Percentiles rank a stretch among this genome's conserved stretches.
phyloP scores from a whole-genome alignment of 345 rosid genomes.

The Litchi chinensis region DNA sequence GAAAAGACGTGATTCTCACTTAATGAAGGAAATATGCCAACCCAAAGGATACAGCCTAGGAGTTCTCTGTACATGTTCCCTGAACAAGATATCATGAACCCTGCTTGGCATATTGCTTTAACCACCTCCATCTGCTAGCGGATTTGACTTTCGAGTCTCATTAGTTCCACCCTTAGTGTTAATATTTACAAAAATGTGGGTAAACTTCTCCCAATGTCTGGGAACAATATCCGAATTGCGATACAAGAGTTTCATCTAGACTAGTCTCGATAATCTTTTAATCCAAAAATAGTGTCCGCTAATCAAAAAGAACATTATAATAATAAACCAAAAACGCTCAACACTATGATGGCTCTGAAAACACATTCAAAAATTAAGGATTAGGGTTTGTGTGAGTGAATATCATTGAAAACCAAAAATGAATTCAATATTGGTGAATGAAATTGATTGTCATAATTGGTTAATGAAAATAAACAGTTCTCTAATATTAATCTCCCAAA shows the following conservation, averaged over 20 bases:
- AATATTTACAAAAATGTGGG: too few relatives aligned
- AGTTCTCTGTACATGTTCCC: slow-evolving; percentile 56
- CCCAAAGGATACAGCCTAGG: slow-evolving; percentile 57
- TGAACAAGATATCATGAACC: slow-evolving; percentile 33
- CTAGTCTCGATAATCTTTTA: too few relatives aligned
- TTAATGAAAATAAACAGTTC: not conserved
- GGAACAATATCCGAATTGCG: too few relatives aligned
- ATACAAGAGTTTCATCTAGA: too few relatives aligned
- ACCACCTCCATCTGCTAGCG: too few relatives aligned
- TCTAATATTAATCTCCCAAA: not conserved
- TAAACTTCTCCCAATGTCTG: too few relatives aligned
- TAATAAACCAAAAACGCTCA: slow-evolving; percentile 3
- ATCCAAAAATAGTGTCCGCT: too few relatives aligned
- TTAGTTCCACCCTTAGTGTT: too few relatives aligned
- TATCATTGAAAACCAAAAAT: not conserved
- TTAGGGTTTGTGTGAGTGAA: not conserved
- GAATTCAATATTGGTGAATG: not conserved
- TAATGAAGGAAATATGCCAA: slow-evolving; percentile 89
- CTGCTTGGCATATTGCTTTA: not conserved
- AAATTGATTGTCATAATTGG: not conserved
- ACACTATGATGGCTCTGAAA: not conserved
- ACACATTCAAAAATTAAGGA: not conserved
- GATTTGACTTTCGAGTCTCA: too few relatives aligned
- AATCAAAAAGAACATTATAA: not conserved
- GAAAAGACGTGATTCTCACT: slow-evolving; percentile 45